Percentiles rank a stretch among this genome's conserved stretches.
Conservation (phyloP, 1,139 yeast species). For the Yamadazyma songkhlaensis region DNA sequence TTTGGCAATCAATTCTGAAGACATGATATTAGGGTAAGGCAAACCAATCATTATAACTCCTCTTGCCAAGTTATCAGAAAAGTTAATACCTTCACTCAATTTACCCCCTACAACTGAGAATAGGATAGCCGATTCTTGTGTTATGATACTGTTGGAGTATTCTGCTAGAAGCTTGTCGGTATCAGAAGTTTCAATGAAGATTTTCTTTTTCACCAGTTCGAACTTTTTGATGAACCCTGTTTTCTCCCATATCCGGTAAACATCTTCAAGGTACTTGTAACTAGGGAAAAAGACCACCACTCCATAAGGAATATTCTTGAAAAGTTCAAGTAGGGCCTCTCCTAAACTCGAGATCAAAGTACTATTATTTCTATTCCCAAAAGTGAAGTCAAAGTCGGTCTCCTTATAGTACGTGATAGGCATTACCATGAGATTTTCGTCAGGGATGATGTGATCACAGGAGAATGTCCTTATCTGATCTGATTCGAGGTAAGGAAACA, state of each 20-base stretch:
- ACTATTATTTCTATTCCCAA: slow-evolving; percentile 52
- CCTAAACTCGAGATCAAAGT: slow-evolving; percentile 55
- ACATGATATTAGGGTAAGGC: slow-evolving; percentile 83
- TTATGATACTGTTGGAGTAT: slow-evolving; percentile 42
- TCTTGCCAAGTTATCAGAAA: slow-evolving; percentile 81
- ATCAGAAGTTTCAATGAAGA: slow-evolving; percentile 54
- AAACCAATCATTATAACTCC: slow-evolving; percentile 86
- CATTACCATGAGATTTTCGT: slow-evolving; percentile 60
- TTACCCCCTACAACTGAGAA: slow-evolving; percentile 93
- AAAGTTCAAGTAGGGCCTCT: slow-evolving; percentile 38
- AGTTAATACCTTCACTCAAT: slow-evolving; percentile 92
- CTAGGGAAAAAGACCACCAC: slow-evolving; percentile 84
- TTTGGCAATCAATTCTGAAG: slow-evolving; percentile 81
- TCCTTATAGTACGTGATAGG: slow-evolving; percentile 35
- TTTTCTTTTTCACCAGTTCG: slow-evolving; percentile 30
- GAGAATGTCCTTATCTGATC: slow-evolving; percentile 52
- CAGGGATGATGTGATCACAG: slow-evolving; percentile 86
- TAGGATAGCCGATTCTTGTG: slow-evolving; percentile 56
- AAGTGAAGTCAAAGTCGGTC: slow-evolving; percentile 61
- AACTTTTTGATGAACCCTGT: slow-evolving; percentile 30
- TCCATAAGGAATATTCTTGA: slow-evolving; percentile 63
- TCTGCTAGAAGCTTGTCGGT: slow-evolving; percentile 47
- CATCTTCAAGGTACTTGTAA: slow-evolving; percentile 62
- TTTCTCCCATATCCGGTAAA: slow-evolving; percentile 51
- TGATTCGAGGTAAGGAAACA: slow-evolving; percentile 57